Percentiles rank a stretch among this genome's conserved stretches.
These are phyloP conservation scores for Trichophyton benhamiae DNA, from an alignment of 2,329 filamentous ascomycete genomes.

Conservation along the genomic window DNA sequence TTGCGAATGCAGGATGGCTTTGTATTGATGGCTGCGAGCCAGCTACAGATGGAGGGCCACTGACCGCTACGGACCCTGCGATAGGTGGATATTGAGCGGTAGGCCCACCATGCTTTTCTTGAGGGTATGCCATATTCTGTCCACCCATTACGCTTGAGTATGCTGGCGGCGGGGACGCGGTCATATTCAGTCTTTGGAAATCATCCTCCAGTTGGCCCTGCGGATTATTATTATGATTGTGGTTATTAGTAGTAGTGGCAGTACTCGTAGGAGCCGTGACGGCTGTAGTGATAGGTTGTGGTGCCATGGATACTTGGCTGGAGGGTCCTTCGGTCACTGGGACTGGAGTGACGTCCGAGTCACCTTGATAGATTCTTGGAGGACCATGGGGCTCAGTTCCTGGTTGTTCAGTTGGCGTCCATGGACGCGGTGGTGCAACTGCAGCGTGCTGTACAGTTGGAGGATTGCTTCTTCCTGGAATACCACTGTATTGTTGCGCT, in stretches of 20 bases:
- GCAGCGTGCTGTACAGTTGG: conserved; percentile 15
- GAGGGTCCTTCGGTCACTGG: conserved; percentile 16
- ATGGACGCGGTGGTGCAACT: conserved; percentile 50
- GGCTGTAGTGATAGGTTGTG: conserved; percentile 13
- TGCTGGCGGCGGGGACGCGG: conserved; percentile 81
- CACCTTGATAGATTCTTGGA: conserved; percentile 82
- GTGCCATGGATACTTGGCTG: conserved; percentile 29
- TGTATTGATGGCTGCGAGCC: conserved; percentile 20
- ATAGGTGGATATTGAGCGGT: conserved; percentile 16
- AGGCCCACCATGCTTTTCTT: conserved; percentile 1
- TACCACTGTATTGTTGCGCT: conserved; percentile 60
- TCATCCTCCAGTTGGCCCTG: conserved; percentile 56
- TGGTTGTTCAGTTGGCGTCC: conserved; percentile 88
- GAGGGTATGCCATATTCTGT: conserved; percentile 51
- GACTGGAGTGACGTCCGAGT: conserved; percentile 49
- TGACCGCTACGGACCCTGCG: conserved; percentile 13
- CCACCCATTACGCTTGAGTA: conserved; percentile 67
- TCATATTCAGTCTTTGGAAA: conserved; percentile 66
- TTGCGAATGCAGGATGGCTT: conserved; percentile 81
- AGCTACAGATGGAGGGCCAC: conserved; percentile 15
- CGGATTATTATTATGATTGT: conserved; percentile 48
- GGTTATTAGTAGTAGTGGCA: no score
- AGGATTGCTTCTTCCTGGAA: conserved; percentile 26
- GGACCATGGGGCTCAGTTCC: conserved; percentile 79
- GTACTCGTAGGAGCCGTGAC: not conserved